Base-by-base conservation (phyloP, 163 green algal species). In the Scenedesmus sp. region DNA sequence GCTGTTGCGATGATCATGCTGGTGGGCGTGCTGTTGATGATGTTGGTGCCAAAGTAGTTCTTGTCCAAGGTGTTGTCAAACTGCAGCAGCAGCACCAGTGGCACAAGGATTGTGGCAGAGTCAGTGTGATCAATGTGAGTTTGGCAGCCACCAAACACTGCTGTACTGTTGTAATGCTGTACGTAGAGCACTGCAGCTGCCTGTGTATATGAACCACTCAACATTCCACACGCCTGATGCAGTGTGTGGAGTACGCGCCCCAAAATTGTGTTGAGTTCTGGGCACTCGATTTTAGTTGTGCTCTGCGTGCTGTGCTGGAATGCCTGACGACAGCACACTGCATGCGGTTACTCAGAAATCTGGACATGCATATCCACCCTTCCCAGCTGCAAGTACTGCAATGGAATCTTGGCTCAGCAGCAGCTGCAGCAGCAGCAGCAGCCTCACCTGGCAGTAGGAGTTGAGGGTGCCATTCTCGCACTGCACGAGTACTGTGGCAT, bases 11-110 rank as follows among this genome's bases (percentile, higher is more conserved):
- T 37, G 20, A 89, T 56, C 68, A 92, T 84, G 49, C 80, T 65
- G 16, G 46, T 59, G 16, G 88, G 88, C 24, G 88, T 92, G 65
- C 53, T 84, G 80, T 89, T 88, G 81, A 92, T 92, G 65, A 92
- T 92, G 18, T 61, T 85, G 65, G 88, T 92, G 65, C 16, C 81
- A 40, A 73, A 89, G 81, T 89, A 92, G 26, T 81, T 92, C 42
- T 70, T 12, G 81, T 92, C 89, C 10, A 78, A 51, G 35, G 81
- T 92, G 61, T n/a, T 92, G 88, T 92, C 88, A 33, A 33, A 79
- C 76, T 76, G 65, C 65, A 76, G 65, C 65, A 76, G 65, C 65
- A 76, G 30, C 65, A 76, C 6, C 65, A 76, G 30, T 30, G 40
- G 65, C 22, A 24, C 59, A 40, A 76, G 65, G 30, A 10, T n/a